These are phyloP conservation scores for Gaultheria prostrata DNA, from an alignment of 148 eudicot species.

Conservation along the genomic window DNA sequence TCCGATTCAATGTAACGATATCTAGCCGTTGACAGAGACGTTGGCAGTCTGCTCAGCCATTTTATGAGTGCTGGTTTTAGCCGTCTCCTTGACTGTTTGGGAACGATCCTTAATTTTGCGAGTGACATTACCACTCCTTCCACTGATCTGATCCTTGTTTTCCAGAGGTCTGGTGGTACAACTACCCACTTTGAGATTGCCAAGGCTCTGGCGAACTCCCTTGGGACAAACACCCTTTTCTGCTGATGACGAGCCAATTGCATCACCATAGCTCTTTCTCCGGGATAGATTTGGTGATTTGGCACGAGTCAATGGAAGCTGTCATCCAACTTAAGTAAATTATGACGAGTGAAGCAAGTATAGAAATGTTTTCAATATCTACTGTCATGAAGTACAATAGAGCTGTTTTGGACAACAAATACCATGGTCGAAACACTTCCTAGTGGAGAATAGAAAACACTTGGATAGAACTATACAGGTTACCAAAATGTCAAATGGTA, in stretches of 20 bases:
- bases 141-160: conserved; percentile 39
- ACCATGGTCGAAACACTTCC: not conserved
- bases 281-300: conserved; percentile 81
- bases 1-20: conserved; percentile 10
- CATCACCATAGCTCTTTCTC: conserved; percentile 82
- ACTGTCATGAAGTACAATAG: not conserved
- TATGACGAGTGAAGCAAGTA: not conserved
- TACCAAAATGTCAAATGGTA: not conserved
- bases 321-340: conserved; percentile 18
- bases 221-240: conserved; percentile 41
- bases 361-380: not conserved
- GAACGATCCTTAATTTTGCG: conserved; percentile 33
- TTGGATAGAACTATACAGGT: not conserved
- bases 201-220: conserved; percentile 63
- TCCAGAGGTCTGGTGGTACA: conserved; percentile 38
- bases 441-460: not conserved
- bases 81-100: conserved; percentile 35
- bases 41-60: conserved; percentile 42
- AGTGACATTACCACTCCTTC: conserved; percentile 13
- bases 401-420: not conserved
- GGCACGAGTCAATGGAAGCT: conserved; percentile 74
- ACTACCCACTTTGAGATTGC: conserved; percentile 39
- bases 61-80: conserved; percentile 37
- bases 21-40: conserved; percentile 41
- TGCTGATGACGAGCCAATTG: conserved; percentile 33